These are phyloP conservation scores for Mayamaea pseudoterrestris DNA, from an alignment of 108 stramenopile species.

Conservation along the genomic window DNA sequence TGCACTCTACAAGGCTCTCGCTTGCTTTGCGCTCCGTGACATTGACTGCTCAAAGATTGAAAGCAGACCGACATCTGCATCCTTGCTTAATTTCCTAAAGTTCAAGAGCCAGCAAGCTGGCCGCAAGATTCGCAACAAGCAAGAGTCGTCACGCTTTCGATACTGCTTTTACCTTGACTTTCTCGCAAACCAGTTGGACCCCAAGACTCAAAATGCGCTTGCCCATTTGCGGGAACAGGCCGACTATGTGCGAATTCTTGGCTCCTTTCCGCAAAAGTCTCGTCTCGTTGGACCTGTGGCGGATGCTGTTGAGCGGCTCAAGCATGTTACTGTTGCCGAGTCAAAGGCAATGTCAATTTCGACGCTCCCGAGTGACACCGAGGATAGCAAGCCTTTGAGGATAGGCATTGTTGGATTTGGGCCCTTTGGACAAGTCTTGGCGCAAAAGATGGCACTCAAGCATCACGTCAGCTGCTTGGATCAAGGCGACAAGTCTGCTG, in stretches of 20 bases:
- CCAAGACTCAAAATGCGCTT: slow-evolving; percentile 69
- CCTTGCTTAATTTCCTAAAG: slow-evolving; percentile 68
- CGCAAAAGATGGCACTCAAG: slow-evolving; percentile 36
- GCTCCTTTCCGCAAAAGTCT: slow-evolving; percentile 77
- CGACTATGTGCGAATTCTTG: slow-evolving; percentile 75
- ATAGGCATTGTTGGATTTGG: slow-evolving; percentile 95
- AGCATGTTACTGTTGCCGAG: slow-evolving; percentile 28
- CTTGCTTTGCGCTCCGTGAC: slow-evolving; percentile 89
- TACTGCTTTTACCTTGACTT: slow-evolving; percentile 90
- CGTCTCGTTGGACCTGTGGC: slow-evolving; percentile 71
- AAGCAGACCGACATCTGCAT: slow-evolving; percentile 83
- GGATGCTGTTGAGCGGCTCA: slow-evolving; percentile 57
- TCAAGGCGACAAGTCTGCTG: slow-evolving; percentile 45
- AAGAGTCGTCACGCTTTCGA: slow-evolving; percentile 68
- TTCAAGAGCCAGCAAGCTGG: slow-evolving; percentile 53
- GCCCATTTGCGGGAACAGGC: slow-evolving; percentile 77
- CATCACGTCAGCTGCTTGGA: slow-evolving; percentile 69
- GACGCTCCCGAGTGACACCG: slow-evolving; percentile 39
- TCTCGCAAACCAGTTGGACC: slow-evolving; percentile 51
- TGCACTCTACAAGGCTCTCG: slow-evolving; percentile 91
- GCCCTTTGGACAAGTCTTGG: slow-evolving; percentile 85
- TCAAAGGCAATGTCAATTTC: slow-evolving; percentile 12
- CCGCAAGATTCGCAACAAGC: slow-evolving; percentile 14
- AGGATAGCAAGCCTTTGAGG: slow-evolving; percentile 47
- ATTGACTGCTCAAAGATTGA: slow-evolving; percentile 98